These are phyloP conservation scores for Penicillium olsonii DNA, from an alignment of 2,329 filamentous ascomycete genomes.

Conservation along the genomic window DNA sequence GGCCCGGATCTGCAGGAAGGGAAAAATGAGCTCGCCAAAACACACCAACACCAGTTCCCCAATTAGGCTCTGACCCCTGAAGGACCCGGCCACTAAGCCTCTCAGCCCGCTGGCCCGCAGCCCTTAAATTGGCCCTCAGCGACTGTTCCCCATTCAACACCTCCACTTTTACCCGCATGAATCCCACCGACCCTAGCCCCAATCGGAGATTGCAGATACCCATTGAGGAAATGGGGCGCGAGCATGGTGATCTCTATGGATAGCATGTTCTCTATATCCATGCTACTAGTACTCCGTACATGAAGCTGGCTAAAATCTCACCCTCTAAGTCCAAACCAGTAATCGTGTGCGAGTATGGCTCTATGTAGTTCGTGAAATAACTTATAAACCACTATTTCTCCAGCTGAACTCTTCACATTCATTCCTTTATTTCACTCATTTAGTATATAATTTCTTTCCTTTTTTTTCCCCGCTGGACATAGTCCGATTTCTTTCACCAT, in stretches of 20 bases:
- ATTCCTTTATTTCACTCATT: background rate
- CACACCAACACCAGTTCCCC: background rate
- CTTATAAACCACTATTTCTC: background rate
- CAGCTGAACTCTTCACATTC: background rate
- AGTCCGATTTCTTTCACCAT: background rate
- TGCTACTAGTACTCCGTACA: no score
- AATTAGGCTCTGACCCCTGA: background rate
- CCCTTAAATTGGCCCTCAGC: background rate
- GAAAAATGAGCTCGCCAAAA: background rate
- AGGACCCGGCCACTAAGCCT: no score
- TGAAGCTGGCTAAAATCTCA: background rate
- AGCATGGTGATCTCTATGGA: background rate
- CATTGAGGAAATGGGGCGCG: background rate
- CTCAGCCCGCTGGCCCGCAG: background rate
- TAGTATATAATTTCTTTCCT: background rate
- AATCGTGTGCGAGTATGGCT: background rate
- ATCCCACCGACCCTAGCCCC: background rate
- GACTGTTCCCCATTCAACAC: background rate
- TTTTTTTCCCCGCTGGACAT: background rate
- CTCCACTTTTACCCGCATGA: background rate
- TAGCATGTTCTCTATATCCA: background rate
- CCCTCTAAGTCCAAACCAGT: background rate
- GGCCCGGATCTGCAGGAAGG: background rate
- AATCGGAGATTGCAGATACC: background rate
- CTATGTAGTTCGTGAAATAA: background rate